A percentile compares a stretch with the other conserved stretches of the same genome.
Evolutionary conservation across 192 early-diverging fungal genomes (phyloP).

Genomic region (Rhizoclosmatium sp.): DNA sequence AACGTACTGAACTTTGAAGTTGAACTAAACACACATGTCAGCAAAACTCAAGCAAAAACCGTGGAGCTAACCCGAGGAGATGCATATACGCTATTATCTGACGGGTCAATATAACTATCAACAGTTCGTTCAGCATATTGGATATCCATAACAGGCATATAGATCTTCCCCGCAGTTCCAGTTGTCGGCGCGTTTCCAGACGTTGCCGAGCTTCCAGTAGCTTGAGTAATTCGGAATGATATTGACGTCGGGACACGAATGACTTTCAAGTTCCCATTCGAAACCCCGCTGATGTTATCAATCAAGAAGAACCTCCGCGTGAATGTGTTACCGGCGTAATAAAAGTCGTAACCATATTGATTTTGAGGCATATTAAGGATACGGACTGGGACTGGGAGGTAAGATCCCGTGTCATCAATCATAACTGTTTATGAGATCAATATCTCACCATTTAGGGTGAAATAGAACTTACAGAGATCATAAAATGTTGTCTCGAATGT

Average conservation of each 20-base stretch:
- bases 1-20: slow-evolving; percentile 45
- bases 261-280: slow-evolving; percentile 43
- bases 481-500: slow-evolving; percentile 51
- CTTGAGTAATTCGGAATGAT: slow-evolving; percentile 34
- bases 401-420: slow-evolving; percentile 37
- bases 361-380: slow-evolving; percentile 45
- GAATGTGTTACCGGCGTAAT: slow-evolving; percentile 40
- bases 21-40: slow-evolving; percentile 29
- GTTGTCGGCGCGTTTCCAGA: neutral
- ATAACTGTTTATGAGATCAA: slow-evolving; percentile 32
- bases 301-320: slow-evolving; percentile 55
- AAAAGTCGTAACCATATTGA: slow-evolving; percentile 23
- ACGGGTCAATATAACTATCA: slow-evolving; percentile 21
- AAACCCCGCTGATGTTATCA: slow-evolving; percentile 56
- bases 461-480: slow-evolving; percentile 51
- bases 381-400: slow-evolving; percentile 56
- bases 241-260: slow-evolving; percentile 49
- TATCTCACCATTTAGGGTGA: neutral
- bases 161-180: slow-evolving; percentile 41
- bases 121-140: slow-evolving; percentile 49
- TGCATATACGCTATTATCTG: slow-evolving; percentile 31
- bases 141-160: slow-evolving; percentile 60
- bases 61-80: slow-evolving; percentile 12
- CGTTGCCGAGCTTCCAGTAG: neutral
- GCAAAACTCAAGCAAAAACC: slow-evolving; percentile 18